phyloP scores from a whole-genome alignment of 805 yeast species.

The Metschnikowia bowlesiae region DNA sequence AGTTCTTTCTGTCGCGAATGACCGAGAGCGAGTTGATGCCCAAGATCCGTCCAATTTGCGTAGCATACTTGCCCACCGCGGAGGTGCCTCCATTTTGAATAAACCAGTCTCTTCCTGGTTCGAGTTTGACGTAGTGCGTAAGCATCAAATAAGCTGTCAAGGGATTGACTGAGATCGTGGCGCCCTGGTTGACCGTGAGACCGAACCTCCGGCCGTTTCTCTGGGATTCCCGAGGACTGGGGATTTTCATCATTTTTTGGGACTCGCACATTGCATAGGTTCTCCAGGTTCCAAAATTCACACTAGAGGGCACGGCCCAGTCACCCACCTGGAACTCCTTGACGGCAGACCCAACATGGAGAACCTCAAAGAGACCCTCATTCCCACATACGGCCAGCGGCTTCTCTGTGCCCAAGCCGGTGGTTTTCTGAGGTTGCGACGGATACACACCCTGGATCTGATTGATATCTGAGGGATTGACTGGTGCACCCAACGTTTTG shows the following conservation, averaged over 20 bases:
- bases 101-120: constrained; percentile 75
- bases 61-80: constrained; percentile 88
- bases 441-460: constrained; percentile 47
- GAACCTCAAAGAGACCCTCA: constrained; percentile 19
- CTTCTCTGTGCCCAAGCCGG: constrained; percentile 50
- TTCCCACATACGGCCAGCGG: constrained; percentile 20
- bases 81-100: constrained; percentile 96
- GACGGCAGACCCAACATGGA: constrained; percentile 17
- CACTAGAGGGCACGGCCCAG: constrained; percentile 76
- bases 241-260: constrained; percentile 53
- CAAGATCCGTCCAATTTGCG: constrained; percentile 75
- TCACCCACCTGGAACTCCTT: constrained; percentile 44
- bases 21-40: constrained; percentile 84
- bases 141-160: constrained; percentile 88
- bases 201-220: constrained; percentile 28
- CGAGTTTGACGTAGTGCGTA: constrained; percentile 56
- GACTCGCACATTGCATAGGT: constrained; percentile 57
- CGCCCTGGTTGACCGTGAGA: constrained; percentile 56
- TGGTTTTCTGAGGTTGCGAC: constrained; percentile 45
- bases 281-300: constrained; percentile 93
- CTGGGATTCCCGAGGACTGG: constrained; percentile 47
- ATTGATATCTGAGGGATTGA: constrained; percentile 44
- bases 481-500: constrained; percentile 37
- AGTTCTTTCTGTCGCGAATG: constrained; percentile 77
- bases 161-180: constrained; percentile 90